A percentile compares a stretch with the other conserved stretches of the same genome.
Evolutionary conservation across 768 basidiomycete species (phyloP).

Genomic region (Russula virescens): DNA sequence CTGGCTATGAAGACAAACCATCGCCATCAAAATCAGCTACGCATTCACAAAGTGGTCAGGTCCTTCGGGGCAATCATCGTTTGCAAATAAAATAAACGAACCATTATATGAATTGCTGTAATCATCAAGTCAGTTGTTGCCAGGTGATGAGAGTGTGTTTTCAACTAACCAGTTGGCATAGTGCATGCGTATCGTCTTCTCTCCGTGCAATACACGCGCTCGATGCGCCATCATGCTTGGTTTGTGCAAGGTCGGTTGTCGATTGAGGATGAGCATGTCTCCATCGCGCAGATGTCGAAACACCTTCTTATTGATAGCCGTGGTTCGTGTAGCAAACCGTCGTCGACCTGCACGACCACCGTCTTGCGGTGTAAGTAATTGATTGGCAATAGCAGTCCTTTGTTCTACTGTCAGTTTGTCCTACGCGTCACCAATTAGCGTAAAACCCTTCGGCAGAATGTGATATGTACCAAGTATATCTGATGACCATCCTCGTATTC

Average conservation of each 20-base stretch:
- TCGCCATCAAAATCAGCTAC: conserved; percentile 91
- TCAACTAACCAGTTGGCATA: conserved; percentile 90
- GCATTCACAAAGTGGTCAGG: conserved; percentile 11
- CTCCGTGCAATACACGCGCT: conserved; percentile 85
- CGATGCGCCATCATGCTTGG: conserved; percentile 99
- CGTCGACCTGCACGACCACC: conserved; percentile 47
- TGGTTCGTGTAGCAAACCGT: conserved; percentile 69
- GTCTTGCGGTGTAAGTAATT: conserved; percentile 87
- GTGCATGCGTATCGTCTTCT: conserved; percentile 99
- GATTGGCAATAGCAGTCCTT: conserved; percentile 91
- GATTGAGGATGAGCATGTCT: conserved; percentile 91
- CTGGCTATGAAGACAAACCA: conserved; percentile 40
- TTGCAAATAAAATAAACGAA: conserved; percentile 34
- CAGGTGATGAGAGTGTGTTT: neutral
- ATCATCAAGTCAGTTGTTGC: conserved; percentile 20
- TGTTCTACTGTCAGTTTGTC: conserved; percentile 84
- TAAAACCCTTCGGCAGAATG: neutral
- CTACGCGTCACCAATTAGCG: conserved; percentile 36
- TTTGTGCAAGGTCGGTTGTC: conserved; percentile 97
- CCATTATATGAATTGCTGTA: conserved; percentile 95
- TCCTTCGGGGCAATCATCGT: conserved; percentile 11
- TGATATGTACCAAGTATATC: conserved; percentile 66
- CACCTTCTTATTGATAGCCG: conserved; percentile 92
- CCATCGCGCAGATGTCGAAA: conserved; percentile 93
- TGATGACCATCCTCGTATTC: conserved; percentile 93